Evolutionary conservation across 257 asterid species (phyloP).

Genomic region (Thymus quinquecostatus): DNA sequence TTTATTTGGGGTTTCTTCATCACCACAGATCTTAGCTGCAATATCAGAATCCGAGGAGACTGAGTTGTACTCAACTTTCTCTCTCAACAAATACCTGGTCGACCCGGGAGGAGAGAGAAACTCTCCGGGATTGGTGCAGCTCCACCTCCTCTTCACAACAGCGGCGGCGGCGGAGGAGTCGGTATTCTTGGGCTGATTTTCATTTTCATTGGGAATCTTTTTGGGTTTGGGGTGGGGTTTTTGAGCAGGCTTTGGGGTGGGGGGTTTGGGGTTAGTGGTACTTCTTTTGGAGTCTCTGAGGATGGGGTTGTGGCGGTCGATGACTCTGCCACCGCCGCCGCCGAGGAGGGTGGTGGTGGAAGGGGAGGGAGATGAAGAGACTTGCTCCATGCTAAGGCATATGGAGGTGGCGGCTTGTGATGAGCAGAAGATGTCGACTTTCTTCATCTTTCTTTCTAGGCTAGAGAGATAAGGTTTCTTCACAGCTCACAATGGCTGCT

Average conservation of each 20-base stretch:
- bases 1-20: conserved; percentile 1
- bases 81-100: conserved; percentile 66
- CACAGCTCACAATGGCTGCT: neutral
- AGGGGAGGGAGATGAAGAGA: conserved; percentile 34
- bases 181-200: conserved; percentile 24
- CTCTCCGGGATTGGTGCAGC: conserved; percentile 57
- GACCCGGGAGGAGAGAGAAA: conserved; percentile 81
- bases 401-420: conserved; percentile 69
- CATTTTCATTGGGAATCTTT: conserved; percentile 26
- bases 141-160: conserved; percentile 51
- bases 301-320: conserved; percentile 65
- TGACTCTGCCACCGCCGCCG: conserved; percentile 49
- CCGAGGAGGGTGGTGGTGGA: conserved; percentile 44
- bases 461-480: neutral
- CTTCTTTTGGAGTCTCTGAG: conserved; percentile 49
- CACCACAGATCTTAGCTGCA: neutral
- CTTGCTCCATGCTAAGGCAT: conserved; percentile 52
- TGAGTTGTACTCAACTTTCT: conserved; percentile 40
- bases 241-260: conserved; percentile 11
- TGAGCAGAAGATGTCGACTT: conserved; percentile 69
- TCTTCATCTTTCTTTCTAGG: conserved; percentile 38
- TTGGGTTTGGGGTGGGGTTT: conserved; percentile 20
- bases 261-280: conserved; percentile 23
- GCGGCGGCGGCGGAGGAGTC: neutral
- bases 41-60: conserved; percentile 34